Base-by-base conservation (phyloP, 2,329 filamentous ascomycete genomes). In the Penicillium sp. region DNA sequence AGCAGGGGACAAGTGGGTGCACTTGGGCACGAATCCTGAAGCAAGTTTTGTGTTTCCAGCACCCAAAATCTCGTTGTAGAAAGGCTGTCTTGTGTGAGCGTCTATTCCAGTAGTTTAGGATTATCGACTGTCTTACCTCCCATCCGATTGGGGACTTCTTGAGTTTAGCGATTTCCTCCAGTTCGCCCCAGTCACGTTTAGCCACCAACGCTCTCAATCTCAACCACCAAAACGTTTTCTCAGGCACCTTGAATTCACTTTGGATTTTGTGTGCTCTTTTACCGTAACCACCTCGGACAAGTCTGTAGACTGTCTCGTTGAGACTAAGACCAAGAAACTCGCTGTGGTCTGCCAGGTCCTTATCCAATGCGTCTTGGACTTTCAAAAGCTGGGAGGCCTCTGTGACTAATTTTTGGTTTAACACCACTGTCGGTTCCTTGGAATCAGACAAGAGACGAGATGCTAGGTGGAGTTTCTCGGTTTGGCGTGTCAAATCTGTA, bases 71-170 rank as follows among this genome's bases (percentile, higher is more conserved):
- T 94, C 85, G 64, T 93, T 94, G 75, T 87, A 96, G 71, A 95
- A 98, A 0, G 91, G 88, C 83, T 89, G 60, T 58, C n/a, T 45
- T 52, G 28, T 59, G 62, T 70, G 42, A 69, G 66, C 57, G 45
- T 42, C 45, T 47, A 34, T 57, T 48, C 46, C 57, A 49, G 22
- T 56, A 53, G 32, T 32, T 28, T 44, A 43, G 37, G 40, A 17
- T 49, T 39, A 44, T 34, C 24, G 45, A 51, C 50, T 47, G 37
- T 72, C 82, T 75, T 70, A 88, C 86, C 80, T 95, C 88, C 93
- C 93, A 98, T 10, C 91, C 91, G 65, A 98, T 97, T 0, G 91
- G 88, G 51, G 86, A 93, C 69, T 90, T 95, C 64, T 87, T 79
- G 34, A 69, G 81, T 63, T 77, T 79, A 32, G 81, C 80, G 59